These are phyloP conservation scores for Royoungia palumana DNA, from an alignment of 768 basidiomycete species.

Conservation along the genomic window DNA sequence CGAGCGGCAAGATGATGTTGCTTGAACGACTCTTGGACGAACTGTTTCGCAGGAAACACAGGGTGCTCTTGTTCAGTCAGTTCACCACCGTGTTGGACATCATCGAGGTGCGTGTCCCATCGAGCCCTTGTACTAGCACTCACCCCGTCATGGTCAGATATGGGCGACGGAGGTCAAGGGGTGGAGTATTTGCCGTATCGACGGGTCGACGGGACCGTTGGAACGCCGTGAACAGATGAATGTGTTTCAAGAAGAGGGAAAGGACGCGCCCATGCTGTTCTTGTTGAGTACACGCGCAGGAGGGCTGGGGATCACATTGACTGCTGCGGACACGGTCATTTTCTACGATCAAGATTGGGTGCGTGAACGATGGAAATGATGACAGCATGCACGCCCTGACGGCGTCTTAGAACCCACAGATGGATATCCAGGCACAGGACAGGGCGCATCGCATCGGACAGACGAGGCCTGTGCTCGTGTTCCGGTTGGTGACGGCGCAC, in stretches of 20 bases:
- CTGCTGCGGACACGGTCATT: conserved; percentile 49
- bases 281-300: conserved; percentile 92
- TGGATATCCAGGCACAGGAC: conserved; percentile 95
- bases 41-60: conserved; percentile 76
- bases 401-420: conserved; percentile 77
- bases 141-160: conserved; percentile 23
- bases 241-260: conserved; percentile 70
- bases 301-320: conserved; percentile 94
- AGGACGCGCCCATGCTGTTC: conserved; percentile 70
- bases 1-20: conserved; percentile 97
- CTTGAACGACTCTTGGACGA: conserved; percentile 84
- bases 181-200: conserved; percentile 87
- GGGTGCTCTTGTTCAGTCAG: conserved; percentile 86
- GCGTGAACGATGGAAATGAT: neutral
- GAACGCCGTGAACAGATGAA: conserved; percentile 85
- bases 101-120: conserved; percentile 61
- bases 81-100: conserved; percentile 97
- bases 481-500: conserved; percentile 80
- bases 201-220: conserved; percentile 78
- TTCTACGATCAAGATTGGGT: conserved; percentile 27
- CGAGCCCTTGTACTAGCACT: neutral
- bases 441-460: conserved; percentile 96
- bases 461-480: conserved; percentile 85
- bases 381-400: neutral
- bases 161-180: conserved; percentile 86